Conservation (phyloP, 345 rosid species). For the Excoecaria agallocha region DNA sequence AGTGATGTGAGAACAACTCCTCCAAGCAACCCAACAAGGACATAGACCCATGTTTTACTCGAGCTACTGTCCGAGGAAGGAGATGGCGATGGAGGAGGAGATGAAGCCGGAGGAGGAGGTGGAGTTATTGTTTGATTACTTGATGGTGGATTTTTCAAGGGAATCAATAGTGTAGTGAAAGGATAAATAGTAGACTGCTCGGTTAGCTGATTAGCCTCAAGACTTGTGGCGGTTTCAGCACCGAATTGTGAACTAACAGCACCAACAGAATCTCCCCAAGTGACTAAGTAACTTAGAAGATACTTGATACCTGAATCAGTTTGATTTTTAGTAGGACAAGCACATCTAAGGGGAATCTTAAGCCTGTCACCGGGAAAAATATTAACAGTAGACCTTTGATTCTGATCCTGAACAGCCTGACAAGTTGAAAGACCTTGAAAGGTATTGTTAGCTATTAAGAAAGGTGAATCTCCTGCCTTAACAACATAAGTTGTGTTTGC, state of each 20-base stretch:
- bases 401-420: constrained; percentile 57
- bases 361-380: constrained; percentile 37
- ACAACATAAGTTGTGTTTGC: constrained; percentile 49
- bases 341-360: constrained; percentile 47
- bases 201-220: constrained; percentile 30
- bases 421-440: constrained; percentile 77
- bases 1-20: too few relatives aligned
- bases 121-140: constrained; percentile 23
- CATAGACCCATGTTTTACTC: too few relatives aligned
- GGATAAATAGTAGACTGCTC: constrained; percentile 14
- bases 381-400: constrained; percentile 15
- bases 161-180: constrained; percentile 35
- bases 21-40: too few relatives aligned
- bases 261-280: constrained; percentile 4
- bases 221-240: constrained; percentile 19
- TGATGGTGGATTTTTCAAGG: constrained; percentile 30
- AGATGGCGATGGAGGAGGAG: too few relatives aligned
- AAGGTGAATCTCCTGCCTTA: constrained; percentile 17
- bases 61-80: too few relatives aligned
- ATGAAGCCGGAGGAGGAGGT: too few relatives aligned
- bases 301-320: constrained; percentile 32
- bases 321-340: constrained; percentile 42
- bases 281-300: constrained; percentile 28
- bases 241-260: constrained; percentile 13
- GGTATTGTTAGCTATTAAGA: constrained; percentile 50